Percentiles rank a stretch among this genome's conserved stretches.
These are phyloP conservation scores for Phytopythium chamaehyphon DNA, from an alignment of 352 stramenopile species.

Conservation along the genomic window DNA sequence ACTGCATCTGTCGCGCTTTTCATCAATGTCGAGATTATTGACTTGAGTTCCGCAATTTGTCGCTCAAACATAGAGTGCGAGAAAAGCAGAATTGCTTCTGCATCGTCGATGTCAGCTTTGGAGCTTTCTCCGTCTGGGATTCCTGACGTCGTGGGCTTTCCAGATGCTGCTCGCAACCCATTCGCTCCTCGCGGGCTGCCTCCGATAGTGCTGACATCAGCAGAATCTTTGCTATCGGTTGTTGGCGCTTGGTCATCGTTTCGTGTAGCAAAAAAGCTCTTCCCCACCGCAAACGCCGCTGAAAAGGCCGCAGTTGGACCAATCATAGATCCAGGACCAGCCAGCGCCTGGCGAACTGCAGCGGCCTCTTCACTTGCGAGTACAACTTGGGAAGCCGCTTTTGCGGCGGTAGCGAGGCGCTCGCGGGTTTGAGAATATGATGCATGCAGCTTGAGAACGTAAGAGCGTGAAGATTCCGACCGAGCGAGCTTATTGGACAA, in stretches of 20 bases:
- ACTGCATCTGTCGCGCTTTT: constrained; percentile 27
- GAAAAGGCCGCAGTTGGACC: constrained; percentile 62
- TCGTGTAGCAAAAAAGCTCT: constrained; percentile 51
- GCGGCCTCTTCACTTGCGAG: constrained; percentile 63
- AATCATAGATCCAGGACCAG: constrained; percentile 65
- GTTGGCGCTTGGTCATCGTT: constrained; percentile 7
- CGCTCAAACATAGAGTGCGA: constrained; percentile 72
- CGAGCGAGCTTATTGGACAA: constrained; percentile 50
- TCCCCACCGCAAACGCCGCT: constrained; percentile 68
- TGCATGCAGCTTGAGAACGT: constrained; percentile 64
- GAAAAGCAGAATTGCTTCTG: constrained; percentile 47
- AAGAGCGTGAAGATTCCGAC: constrained; percentile 44
- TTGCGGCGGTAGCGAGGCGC: constrained; percentile 38
- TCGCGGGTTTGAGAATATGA: constrained; percentile 43
- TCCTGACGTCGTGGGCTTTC: too few species aligned
- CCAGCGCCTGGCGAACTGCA: constrained; percentile 61
- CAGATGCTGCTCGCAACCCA: background rate
- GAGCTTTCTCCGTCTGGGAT: constrained; percentile 6
- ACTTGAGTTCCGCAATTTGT: constrained; percentile 43
- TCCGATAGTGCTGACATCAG: too few species aligned
- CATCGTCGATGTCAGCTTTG: constrained; percentile 25
- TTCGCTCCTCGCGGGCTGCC: background rate
- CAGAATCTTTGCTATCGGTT: background rate
- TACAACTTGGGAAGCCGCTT: constrained; percentile 46
- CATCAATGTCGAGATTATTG: constrained; percentile 27